phyloP scores from a whole-genome alignment of 139 green algal genomes.

The Coelastrella sp. region DNA sequence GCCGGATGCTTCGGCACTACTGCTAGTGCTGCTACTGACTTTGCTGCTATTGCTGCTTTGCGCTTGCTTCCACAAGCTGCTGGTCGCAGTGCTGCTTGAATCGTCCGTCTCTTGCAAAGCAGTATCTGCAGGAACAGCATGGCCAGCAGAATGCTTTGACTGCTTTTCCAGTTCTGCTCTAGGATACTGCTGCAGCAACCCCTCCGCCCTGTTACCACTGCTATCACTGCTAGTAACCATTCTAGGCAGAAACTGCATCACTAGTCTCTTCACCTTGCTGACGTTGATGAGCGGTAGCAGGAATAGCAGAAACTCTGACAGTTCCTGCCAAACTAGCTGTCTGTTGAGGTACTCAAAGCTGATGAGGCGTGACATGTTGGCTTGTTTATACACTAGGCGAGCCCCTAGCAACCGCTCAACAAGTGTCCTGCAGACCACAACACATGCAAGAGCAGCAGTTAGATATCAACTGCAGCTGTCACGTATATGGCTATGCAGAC shows the following conservation, averaged over 20 bases:
- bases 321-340: conserved; percentile 92
- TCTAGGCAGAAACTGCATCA: conserved; percentile 18
- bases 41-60: conserved; percentile 16
- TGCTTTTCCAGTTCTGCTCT: not conserved
- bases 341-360: conserved; percentile 96
- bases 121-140: too few species aligned
- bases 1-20: too few species aligned
- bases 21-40: not conserved
- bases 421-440: conserved; percentile 68
- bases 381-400: conserved; percentile 84
- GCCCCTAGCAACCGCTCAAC: conserved; percentile 82
- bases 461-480: not conserved
- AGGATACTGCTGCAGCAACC: not conserved
- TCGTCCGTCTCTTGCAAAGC: too few species aligned
- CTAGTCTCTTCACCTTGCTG: conserved; percentile 16
- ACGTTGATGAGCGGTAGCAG: conserved; percentile 84
- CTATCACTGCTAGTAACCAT: conserved; percentile 20
- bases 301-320: conserved; percentile 89
- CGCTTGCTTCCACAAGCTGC: not conserved
- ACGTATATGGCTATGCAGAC: too few species aligned
- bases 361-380: conserved; percentile 80
- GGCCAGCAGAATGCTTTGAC: not conserved
- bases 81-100: too few species aligned
- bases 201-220: conserved; percentile 22
- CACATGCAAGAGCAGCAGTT: not conserved